A percentile compares a stretch with the other conserved stretches of the same genome.
Conservation (phyloP, 495 filamentous ascomycete species). For the Penicillium salamii region DNA sequence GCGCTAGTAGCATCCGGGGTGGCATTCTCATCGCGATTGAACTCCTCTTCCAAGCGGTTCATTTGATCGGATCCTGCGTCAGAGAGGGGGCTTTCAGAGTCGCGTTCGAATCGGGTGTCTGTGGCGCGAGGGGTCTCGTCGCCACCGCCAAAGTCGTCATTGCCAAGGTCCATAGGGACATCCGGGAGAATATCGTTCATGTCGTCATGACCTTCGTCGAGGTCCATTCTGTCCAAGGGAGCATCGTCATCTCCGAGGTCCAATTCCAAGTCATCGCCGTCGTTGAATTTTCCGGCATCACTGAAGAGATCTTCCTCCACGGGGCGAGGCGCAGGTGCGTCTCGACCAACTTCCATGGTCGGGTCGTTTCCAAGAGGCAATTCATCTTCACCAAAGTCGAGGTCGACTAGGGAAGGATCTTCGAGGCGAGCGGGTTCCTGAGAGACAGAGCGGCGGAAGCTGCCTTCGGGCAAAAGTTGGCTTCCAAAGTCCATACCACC, state of each 20-base stretch:
- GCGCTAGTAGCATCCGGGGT: slow-evolving; percentile 57
- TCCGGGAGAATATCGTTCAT: slow-evolving; percentile 31
- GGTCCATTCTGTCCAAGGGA: slow-evolving; percentile 41
- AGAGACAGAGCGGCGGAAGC: slow-evolving; percentile 46
- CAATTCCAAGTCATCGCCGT: slow-evolving; percentile 42
- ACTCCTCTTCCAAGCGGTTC: slow-evolving; percentile 55
- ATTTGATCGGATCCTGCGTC: slow-evolving; percentile 33
- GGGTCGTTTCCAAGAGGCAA: slow-evolving; percentile 47
- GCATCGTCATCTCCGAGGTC: slow-evolving; percentile 55
- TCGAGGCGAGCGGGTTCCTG: slow-evolving; percentile 49
- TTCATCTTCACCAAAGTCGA: slow-evolving; percentile 52
- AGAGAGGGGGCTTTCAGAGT: slow-evolving; percentile 45
- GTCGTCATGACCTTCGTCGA: slow-evolving; percentile 32
- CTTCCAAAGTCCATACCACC: slow-evolving; percentile 57
- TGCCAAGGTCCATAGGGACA: slow-evolving; percentile 46
- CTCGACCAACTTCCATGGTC: slow-evolving; percentile 82
- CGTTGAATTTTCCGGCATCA: slow-evolving; percentile 54
- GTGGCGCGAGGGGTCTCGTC: slow-evolving; percentile 49
- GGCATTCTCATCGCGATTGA: slow-evolving; percentile 51
- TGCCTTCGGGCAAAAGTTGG: slow-evolving; percentile 66
- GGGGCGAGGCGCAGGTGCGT: slow-evolving; percentile 62
- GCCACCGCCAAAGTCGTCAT: slow-evolving; percentile 32
- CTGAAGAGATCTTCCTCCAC: slow-evolving; percentile 73
- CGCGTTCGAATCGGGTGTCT: slow-evolving; percentile 60
- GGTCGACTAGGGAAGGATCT: slow-evolving; percentile 48